phyloP scores from a whole-genome alignment of 208 protist species.

The Naegleria gruberi region DNA sequence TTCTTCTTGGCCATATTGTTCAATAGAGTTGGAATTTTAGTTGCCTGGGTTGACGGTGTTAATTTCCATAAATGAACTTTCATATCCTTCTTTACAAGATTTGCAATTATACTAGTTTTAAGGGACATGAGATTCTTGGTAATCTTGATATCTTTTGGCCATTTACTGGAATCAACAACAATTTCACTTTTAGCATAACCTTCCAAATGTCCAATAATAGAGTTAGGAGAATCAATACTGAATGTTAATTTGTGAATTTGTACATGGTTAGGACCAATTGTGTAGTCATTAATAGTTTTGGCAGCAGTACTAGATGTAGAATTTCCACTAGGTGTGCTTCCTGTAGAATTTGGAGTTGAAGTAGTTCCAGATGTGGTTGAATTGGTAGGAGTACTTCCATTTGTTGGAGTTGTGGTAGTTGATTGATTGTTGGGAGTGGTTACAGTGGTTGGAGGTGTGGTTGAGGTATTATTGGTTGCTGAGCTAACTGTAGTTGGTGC shows the following conservation, averaged over 20 bases:
- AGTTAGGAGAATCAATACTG: neutral
- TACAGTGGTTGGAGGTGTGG: too few species aligned
- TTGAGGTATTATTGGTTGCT: neutral
- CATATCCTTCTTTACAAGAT: neutral
- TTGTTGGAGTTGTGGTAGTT: neutral
- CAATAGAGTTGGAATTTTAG: neutral
- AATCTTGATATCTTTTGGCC: neutral
- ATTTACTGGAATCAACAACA: neutral
- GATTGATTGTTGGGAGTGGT: too few species aligned
- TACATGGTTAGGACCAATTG: neutral
- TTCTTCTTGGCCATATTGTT: neutral
- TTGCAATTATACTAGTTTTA: neutral
- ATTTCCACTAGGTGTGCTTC: too few species aligned
- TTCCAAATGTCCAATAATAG: neutral
- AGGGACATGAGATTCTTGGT: neutral
- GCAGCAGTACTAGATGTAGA: too few species aligned
- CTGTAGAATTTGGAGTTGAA: too few species aligned
- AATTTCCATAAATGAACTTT: neutral
- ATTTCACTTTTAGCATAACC: neutral
- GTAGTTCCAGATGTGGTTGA: too few species aligned
- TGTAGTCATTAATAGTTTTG: too few species aligned
- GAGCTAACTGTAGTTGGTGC: neutral
- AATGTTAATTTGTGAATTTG: neutral
- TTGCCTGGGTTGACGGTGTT: neutral
- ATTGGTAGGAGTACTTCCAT: neutral